A percentile compares a stretch with the other conserved stretches of the same genome.
These are phyloP conservation scores for Platanthera zijinensis DNA, from an alignment of 106 monocot species.

Conservation along the genomic window DNA sequence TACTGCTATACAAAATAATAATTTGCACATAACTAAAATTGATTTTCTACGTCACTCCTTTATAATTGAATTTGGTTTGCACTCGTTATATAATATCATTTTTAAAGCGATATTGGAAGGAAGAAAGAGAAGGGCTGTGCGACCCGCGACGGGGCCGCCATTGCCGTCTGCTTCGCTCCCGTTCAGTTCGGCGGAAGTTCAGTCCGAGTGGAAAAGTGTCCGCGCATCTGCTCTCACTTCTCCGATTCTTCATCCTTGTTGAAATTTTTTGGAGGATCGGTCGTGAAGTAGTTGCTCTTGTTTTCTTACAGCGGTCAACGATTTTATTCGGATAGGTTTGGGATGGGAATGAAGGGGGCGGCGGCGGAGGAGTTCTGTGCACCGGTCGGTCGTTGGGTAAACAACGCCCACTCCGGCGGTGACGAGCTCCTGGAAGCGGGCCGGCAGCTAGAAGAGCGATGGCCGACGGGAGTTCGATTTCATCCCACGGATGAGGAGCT, in stretches of 20 bases:
- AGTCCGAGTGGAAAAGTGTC: background rate
- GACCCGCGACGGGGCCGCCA: background rate
- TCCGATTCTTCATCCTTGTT: background rate
- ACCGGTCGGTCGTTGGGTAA: background rate
- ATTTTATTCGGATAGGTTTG: background rate
- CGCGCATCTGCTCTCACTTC: background rate
- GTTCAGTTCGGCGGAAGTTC: background rate
- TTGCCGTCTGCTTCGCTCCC: background rate
- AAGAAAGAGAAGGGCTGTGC: background rate
- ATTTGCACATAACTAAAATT: too few relatives aligned
- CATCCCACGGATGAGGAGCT: slow-evolving; percentile 99
- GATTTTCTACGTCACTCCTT: too few relatives aligned
- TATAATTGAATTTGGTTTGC: too few relatives aligned
- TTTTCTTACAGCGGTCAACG: slow-evolving; percentile 7
- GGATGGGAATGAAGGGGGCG: background rate
- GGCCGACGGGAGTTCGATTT: slow-evolving; percentile 89
- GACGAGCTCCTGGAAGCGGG: background rate
- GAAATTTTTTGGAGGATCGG: background rate
- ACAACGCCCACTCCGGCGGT: background rate
- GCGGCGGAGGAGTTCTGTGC: background rate
- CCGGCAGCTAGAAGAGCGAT: slow-evolving; percentile 9
- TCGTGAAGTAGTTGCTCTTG: background rate
- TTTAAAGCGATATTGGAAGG: background rate
- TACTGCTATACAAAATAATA: too few relatives aligned
- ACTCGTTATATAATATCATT: too few relatives aligned